These are phyloP conservation scores for Nectriaceae sp. DNA, from an alignment of 2,329 filamentous ascomycete species.

Conservation along the genomic window DNA sequence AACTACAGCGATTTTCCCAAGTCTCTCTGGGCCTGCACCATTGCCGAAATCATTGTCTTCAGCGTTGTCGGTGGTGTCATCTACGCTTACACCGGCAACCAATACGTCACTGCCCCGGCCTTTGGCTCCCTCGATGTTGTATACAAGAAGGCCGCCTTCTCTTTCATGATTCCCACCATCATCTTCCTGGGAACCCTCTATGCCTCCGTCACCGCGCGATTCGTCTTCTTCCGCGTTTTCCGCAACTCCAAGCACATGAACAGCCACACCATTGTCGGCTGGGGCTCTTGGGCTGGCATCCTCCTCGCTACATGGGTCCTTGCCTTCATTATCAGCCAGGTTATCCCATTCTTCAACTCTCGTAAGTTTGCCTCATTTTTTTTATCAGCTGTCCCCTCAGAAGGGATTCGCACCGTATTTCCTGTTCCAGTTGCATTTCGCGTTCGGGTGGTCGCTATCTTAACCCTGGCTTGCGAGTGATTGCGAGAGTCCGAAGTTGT, in stretches of 20 bases:
- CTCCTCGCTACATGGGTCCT: slow-evolving; percentile 72
- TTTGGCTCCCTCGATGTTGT: slow-evolving; percentile 80
- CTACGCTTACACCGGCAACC: slow-evolving; percentile 85
- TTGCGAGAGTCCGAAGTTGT: too few species aligned
- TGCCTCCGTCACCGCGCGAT: slow-evolving; percentile 84
- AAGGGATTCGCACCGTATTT: too few species aligned
- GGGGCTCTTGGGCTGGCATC: slow-evolving; percentile 76
- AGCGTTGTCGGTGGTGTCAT: slow-evolving; percentile 78
- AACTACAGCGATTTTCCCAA: slow-evolving; percentile 79
- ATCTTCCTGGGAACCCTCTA: slow-evolving; percentile 92
- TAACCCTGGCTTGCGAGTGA: too few species aligned
- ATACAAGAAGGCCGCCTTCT: slow-evolving; percentile 87
- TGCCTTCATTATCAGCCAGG: slow-evolving; percentile 90
- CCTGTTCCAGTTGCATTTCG: too few species aligned
- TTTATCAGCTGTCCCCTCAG: background rate
- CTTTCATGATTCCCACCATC: slow-evolving; percentile 93
- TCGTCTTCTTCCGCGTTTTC: slow-evolving; percentile 90
- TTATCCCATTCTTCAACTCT: slow-evolving; percentile 91
- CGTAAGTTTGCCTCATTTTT: slow-evolving; percentile 41
- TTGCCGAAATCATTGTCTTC: slow-evolving; percentile 85
- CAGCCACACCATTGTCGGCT: slow-evolving; percentile 79
- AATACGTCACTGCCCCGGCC: slow-evolving; percentile 85
- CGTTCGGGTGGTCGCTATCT: too few species aligned
- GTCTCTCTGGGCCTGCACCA: slow-evolving; percentile 86
- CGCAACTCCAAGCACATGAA: slow-evolving; percentile 77